Conservation (phyloP, 345 rosid species). For the Hypericum androsaemum region DNA sequence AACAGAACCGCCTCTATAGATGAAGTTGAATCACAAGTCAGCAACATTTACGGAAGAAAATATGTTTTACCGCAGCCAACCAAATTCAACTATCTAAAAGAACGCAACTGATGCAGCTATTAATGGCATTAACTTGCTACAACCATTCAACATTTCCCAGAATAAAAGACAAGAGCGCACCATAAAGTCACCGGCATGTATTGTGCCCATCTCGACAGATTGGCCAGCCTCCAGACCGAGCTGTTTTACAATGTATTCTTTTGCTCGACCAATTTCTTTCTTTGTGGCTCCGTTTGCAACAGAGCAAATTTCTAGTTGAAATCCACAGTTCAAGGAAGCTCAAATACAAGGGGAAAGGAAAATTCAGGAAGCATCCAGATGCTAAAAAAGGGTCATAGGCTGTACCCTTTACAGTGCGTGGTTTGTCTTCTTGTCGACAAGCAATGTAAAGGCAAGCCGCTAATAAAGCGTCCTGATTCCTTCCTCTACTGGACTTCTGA, state of each 20-base stretch:
- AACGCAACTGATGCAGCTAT: not conserved
- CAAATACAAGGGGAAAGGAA: constrained; percentile 6
- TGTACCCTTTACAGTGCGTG: constrained; percentile 43
- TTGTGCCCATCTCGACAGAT: constrained; percentile 48
- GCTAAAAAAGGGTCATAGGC: not conserved
- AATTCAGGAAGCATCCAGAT: not conserved
- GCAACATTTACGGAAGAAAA: not conserved
- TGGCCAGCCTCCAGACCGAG: constrained; percentile 46
- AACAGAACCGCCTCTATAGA: constrained; percentile 44
- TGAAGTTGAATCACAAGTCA: constrained; percentile 5
- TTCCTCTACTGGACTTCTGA: constrained; percentile 37
- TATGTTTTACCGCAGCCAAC: not conserved
- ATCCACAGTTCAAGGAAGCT: constrained; percentile 10
- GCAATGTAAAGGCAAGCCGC: constrained; percentile 53
- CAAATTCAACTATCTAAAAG: not conserved
- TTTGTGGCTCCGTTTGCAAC: constrained; percentile 42
- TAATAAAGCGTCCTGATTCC: constrained; percentile 36
- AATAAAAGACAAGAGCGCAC: constrained; percentile 9
- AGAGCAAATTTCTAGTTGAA: constrained; percentile 36
- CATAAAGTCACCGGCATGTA: constrained; percentile 47
- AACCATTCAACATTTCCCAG: not conserved
- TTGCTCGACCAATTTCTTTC: constrained; percentile 48
- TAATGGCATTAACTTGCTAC: not conserved
- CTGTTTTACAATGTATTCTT: constrained; percentile 43
- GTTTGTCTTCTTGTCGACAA: constrained; percentile 37